These are phyloP conservation scores for Colletotrichum musae DNA, from an alignment of 2,329 filamentous ascomycete species.

Conservation along the genomic window DNA sequence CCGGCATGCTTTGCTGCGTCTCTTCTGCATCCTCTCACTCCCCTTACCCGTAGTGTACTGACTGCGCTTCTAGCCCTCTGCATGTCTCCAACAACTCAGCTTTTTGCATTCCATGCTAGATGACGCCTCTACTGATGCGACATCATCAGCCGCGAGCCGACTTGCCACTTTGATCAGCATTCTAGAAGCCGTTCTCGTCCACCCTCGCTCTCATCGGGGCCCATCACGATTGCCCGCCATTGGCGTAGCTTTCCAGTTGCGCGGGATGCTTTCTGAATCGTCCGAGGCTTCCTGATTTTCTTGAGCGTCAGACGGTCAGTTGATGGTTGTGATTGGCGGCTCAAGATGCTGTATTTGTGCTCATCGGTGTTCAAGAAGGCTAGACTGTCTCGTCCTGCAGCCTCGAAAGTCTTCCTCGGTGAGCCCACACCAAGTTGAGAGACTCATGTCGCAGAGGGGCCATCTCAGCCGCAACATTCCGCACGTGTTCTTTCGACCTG, in stretches of 20 bases:
- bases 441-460: neutral
- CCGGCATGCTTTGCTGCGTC: neutral
- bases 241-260: neutral
- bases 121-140: neutral
- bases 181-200: neutral
- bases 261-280: neutral
- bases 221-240: neutral
- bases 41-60: neutral
- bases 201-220: neutral
- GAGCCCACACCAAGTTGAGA: neutral
- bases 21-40: neutral
- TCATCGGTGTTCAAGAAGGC: conserved; percentile 7
- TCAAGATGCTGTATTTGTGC: neutral
- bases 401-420: neutral
- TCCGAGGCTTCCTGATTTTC: no score
- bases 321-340: neutral
- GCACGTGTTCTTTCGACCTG: no score
- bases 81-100: neutral
- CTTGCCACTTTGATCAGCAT: neutral
- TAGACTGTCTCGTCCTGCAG: neutral
- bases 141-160: neutral
- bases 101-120: neutral
- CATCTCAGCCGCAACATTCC: no score
- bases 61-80: no score
- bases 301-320: no score